These are phyloP conservation scores for Nymphaea thermarum DNA, from an alignment of 164 flowering plant species.

Conservation along the genomic window DNA sequence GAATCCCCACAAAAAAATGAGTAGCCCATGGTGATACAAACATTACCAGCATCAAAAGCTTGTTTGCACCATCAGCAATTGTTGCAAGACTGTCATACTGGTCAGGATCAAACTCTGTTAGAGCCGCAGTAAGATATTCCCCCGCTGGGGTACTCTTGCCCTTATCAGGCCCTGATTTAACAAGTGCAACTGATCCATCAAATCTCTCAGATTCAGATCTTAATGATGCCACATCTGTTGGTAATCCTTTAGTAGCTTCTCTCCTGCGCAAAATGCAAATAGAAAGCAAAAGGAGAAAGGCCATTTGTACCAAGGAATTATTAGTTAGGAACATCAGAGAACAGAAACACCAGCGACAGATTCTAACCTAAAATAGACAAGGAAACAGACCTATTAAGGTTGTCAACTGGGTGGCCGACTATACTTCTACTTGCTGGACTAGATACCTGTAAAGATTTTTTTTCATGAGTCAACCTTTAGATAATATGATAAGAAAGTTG, in stretches of 20 bases:
- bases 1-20: no score
- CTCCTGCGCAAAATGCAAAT: slow-evolving; percentile 33
- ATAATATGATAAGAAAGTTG: no score
- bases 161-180: slow-evolving; percentile 61
- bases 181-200: slow-evolving; percentile 56
- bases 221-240: slow-evolving; percentile 35
- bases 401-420: slow-evolving; percentile 28
- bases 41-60: slow-evolving; percentile 90
- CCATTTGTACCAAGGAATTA: neutral
- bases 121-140: slow-evolving; percentile 89
- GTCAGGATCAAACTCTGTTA: slow-evolving; percentile 92
- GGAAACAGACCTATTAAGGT: slow-evolving; percentile 31
- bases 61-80: slow-evolving; percentile 97
- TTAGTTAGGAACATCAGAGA: neutral
- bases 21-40: neutral
- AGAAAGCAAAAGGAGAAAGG: neutral
- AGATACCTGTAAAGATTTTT: slow-evolving; percentile 29
- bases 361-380: neutral
- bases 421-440: slow-evolving; percentile 39
- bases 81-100: slow-evolving; percentile 89
- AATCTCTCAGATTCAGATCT: slow-evolving; percentile 33
- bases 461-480: no score
- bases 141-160: slow-evolving; percentile 93
- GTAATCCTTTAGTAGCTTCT: slow-evolving; percentile 29
- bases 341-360: neutral